These are phyloP conservation scores for Dissoconium aciculare DNA, from an alignment of 2,329 filamentous ascomycete genomes.

Conservation along the genomic window DNA sequence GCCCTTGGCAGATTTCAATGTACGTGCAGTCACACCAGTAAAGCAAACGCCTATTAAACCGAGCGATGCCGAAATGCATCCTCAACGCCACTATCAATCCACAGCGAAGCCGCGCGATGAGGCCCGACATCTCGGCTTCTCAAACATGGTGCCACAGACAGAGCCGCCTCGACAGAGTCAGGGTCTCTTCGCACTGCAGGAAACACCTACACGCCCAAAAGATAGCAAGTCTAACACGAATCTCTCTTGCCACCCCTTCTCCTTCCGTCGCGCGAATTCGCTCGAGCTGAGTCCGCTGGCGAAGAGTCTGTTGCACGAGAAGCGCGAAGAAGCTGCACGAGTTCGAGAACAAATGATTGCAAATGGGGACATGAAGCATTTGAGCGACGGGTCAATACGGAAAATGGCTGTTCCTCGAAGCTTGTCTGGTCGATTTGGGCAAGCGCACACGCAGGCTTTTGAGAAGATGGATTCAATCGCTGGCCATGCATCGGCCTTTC, in stretches of 20 bases:
- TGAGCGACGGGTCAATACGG: slow-evolving; percentile 35
- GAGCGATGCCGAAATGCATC: slow-evolving; percentile 74
- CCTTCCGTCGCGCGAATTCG: slow-evolving; percentile 41
- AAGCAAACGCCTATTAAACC: slow-evolving; percentile 54
- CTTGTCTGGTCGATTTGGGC: slow-evolving; percentile 65
- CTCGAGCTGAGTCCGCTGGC: slow-evolving; percentile 45
- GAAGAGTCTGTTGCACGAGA: slow-evolving; percentile 46
- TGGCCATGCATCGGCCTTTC: slow-evolving; percentile 66
- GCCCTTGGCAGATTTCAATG: slow-evolving; percentile 13
- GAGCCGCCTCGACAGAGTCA: slow-evolving; percentile 31
- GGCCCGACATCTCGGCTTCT: slow-evolving; percentile 68
- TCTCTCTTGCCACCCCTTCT: slow-evolving; percentile 46
- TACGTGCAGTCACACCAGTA: slow-evolving; percentile 38
- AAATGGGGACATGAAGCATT: slow-evolving; percentile 39
- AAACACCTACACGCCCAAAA: slow-evolving; percentile 45
- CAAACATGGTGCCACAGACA: slow-evolving; percentile 49
- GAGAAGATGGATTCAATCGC: slow-evolving; percentile 97
- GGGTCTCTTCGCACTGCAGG: slow-evolving; percentile 33
- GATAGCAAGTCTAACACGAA: slow-evolving; percentile 30
- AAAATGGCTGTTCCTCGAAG: slow-evolving; percentile 70
- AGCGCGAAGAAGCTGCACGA: slow-evolving; percentile 55
- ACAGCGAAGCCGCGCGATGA: slow-evolving; percentile 66
- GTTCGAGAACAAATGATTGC: slow-evolving; percentile 55
- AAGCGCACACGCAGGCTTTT: slow-evolving; percentile 74
- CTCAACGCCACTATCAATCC: slow-evolving; percentile 60